Evolutionary conservation across 1,284 basidiomycete species (phyloP), one percentile per base, ranked within the genome.

Genomic region (Fomes fomentarius): DNA sequence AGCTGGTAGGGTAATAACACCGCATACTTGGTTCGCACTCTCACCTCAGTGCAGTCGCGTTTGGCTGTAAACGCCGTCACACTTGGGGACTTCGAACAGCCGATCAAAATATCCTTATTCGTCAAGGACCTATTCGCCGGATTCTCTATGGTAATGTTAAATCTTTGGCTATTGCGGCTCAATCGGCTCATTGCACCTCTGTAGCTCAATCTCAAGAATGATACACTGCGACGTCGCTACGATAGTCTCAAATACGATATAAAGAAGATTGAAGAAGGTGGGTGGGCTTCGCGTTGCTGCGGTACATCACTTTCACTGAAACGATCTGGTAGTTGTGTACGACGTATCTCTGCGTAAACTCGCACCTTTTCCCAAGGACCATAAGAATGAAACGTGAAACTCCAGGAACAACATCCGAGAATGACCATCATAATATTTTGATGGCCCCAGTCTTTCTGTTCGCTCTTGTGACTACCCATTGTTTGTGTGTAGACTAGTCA

Each of bases 141-240:
- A 2, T 94, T 94, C 65, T 84, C 91, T 0, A 86, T 93, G 87
- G 90, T 89, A 63, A 53, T 64, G 56, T 19, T 12, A 22, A 31
- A 21, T 19, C 17, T 1, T 11, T 24, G 48, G 44, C 21, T 50
- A 34, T 28, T 17, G 5, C 10, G 5, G 4, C 37, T 5, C 25
- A 11, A 3, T 9, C 19, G 28, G 19, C 21, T 17, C n/a, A 35
- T 17, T 7, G 4, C 28, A 4, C 37, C 19, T 15, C 46, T 21
- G 50, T 64, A 93, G 87, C 76, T 94, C n/a, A 94, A 94, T 66
- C 76, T 94, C n/a, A 94, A 93, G 66, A 94, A 94, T 59, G 92
- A 94, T 66, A 70, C 76, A 0, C 74, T 94, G 4, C 84, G 92
- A 10, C 82, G 90, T 56, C 75, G 91, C 47, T 94, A 91, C 65